A percentile compares a stretch with the other conserved stretches of the same genome.
Conservation (phyloP, 192 early-diverging fungal genomes). For the Mortierella hygrophila region DNA sequence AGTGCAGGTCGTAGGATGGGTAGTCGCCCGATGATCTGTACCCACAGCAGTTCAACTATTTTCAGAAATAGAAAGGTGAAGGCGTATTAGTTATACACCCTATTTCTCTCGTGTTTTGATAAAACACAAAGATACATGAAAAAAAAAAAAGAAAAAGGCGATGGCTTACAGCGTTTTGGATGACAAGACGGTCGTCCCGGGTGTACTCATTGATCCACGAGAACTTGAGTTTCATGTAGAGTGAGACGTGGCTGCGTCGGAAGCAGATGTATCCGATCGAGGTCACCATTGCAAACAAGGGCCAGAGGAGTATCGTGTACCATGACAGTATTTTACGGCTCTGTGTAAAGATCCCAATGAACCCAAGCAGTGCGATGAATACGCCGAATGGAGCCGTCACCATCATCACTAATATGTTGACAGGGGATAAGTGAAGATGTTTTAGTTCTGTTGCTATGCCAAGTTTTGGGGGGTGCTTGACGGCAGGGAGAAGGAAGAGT, state of each 20-base stretch:
- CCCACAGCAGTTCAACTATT: constrained; percentile 63
- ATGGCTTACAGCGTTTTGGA: constrained; percentile 49
- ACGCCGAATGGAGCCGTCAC: constrained; percentile 49
- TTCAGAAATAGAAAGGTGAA: too few relatives aligned
- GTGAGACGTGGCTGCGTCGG: constrained; percentile 23
- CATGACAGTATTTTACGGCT: constrained; percentile 57
- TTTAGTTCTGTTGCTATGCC: background rate
- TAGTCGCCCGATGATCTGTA: constrained; percentile 60
- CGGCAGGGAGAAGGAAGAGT: too few relatives aligned
- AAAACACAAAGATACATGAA: too few relatives aligned
- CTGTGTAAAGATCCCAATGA: constrained; percentile 62
- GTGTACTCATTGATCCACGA: constrained; percentile 51
- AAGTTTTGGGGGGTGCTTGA: too few relatives aligned
- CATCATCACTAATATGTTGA: constrained; percentile 37
- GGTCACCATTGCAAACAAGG: constrained; percentile 60
- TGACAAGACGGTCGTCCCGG: constrained; percentile 44
- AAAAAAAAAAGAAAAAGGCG: background rate
- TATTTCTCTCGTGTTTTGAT: background rate
- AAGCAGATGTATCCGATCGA: constrained; percentile 63
- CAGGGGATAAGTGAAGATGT: background rate
- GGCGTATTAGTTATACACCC: too few relatives aligned
- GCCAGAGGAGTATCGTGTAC: constrained; percentile 63
- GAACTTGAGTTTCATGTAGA: constrained; percentile 47
- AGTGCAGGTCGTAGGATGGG: constrained; percentile 62
- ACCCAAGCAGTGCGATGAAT: constrained; percentile 57